Evolutionary conservation across 2,329 filamentous ascomycete species (phyloP).

Genomic region (Neocucurbitaria cava): DNA sequence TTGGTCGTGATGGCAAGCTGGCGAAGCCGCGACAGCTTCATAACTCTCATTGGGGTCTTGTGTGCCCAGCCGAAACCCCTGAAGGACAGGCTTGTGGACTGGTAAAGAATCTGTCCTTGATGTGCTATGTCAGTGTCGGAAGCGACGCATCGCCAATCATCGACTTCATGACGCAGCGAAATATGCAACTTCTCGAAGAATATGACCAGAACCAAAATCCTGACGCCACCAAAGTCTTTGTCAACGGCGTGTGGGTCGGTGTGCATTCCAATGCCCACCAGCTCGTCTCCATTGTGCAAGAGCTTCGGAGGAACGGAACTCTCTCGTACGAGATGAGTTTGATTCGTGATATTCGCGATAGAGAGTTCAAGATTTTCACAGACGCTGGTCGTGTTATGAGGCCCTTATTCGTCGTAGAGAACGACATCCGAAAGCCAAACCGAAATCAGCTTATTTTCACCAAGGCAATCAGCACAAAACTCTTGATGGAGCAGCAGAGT

Average conservation of each 20-base stretch:
- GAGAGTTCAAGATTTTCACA: constrained; percentile 98
- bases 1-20: constrained; percentile 96
- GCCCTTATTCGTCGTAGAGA: constrained; percentile 92
- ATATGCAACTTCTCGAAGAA: constrained; percentile 96
- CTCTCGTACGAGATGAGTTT: constrained; percentile 93
- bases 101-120: constrained; percentile 95
- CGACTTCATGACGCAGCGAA: constrained; percentile 93
- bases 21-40: constrained; percentile 97
- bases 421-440: constrained; percentile 75
- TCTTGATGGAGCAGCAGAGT: constrained; percentile 76
- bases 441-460: constrained; percentile 81
- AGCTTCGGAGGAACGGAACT: constrained; percentile 79
- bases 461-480: constrained; percentile 75
- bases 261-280: constrained; percentile 88
- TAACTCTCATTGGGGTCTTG: constrained; percentile 98
- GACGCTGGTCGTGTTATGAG: constrained; percentile 95
- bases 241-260: constrained; percentile 98
- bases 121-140: constrained; percentile 98
- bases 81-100: constrained; percentile 98
- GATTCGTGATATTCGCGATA: constrained; percentile 93
- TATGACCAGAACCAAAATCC: constrained; percentile 74
- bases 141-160: constrained; percentile 89
- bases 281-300: constrained; percentile 78
- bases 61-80: constrained; percentile 96
- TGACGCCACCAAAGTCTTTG: constrained; percentile 95